Evolutionary conservation across 2,329 filamentous ascomycete species (phyloP), one percentile per base, ranked within the genome.

Genomic region (Alternaria brassicicola): DNA sequence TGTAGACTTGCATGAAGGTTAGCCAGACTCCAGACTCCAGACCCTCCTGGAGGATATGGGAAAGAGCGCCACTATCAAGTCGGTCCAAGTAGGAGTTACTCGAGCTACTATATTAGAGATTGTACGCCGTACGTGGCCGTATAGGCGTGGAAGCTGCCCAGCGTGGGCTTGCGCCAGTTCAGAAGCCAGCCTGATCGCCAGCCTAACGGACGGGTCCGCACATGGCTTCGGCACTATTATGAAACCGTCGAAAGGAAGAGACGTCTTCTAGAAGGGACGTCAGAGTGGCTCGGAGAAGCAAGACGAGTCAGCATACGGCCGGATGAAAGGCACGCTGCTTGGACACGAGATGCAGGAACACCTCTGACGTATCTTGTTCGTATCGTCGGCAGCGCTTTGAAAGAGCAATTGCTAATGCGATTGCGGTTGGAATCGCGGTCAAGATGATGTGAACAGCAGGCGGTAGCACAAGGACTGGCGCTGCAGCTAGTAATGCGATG

Each of bases 241-340:
- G 63, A 65, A 67, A 55, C 58, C 56, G 46, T 55, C 58, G 56
- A 59, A 36, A 49, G 52, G 49, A 49, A 49, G 56, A 55, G 45
- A 52, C 19, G 46, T 60, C 33, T 67, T 64, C 61, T 62, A 43
- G 63, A 64, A 65, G 53, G 36, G 46, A 48, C 25, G 35, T 43
- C 42, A 48, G 55, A 45, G 8, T 41, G 26, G 33, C 36, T 52
- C 51, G 36, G 46, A 52, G 23, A 48, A 62, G 45, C 30, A 49
- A 42, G 31, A 41, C 59, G 61, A 62, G 58, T 54, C 55, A 60
- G 52, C 30, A 35, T 51, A 23, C 36, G 51, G 17, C 30, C 45
- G 42, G 23, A 46, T 50, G 38, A 52, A 50, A 25, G 36, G 42
- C 36, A 31, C 23, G 39, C 28, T 43, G 36, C 45, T 31, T 49